Evolutionary conservation across 768 basidiomycete species (phyloP), one percentile per base, ranked within the genome.

Genomic region (Xerocomellus dryophilus): DNA sequence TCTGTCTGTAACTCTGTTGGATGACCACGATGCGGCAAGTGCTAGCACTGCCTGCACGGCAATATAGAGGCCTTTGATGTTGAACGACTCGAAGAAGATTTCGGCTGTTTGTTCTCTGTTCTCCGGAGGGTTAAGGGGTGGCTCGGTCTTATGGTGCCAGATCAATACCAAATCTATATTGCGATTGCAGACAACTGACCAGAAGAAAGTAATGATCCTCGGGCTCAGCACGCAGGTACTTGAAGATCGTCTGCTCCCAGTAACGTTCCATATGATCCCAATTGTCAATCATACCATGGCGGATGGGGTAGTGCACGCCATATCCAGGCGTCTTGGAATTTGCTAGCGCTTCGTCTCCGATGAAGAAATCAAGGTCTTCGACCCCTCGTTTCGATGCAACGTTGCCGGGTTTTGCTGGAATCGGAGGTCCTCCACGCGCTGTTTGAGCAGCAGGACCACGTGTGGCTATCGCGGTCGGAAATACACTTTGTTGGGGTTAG

Each of bases 221-320:
- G 14, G 97, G 97, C 73, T 99, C 97, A 8, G 95, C 95, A 52
- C 96, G 81, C 56, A 99, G 80, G 76, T 98, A 98, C 74, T 99
- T 98, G 85, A 98, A 99, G 81, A 98, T 98, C 60, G 89, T 92
- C 78, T 99, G 96, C 71, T 97, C 94, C 97, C 97, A 99, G 74
- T 94, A 98, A 27, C 95, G 80, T 71, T 98, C 96, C 95, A 98
- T 98, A 61, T 97, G 85, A 70, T 95, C 93, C 93, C 93, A 95
- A 65, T 97, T 97, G 58, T 97, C 95, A 66, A 97, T 96, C 88
- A 91, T 88, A 23, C 96, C 96, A 66, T 98, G 97, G 50, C 91
- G 82, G 66, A 98, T 98, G 14, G 97, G 97, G 72, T 98, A 98
- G 72, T 93, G 88, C 4, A 99, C 82, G 21, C 89, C 86, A 73